Conservation (phyloP, 1,139 yeast species). For the Zygosaccharomyces sapae region DNA sequence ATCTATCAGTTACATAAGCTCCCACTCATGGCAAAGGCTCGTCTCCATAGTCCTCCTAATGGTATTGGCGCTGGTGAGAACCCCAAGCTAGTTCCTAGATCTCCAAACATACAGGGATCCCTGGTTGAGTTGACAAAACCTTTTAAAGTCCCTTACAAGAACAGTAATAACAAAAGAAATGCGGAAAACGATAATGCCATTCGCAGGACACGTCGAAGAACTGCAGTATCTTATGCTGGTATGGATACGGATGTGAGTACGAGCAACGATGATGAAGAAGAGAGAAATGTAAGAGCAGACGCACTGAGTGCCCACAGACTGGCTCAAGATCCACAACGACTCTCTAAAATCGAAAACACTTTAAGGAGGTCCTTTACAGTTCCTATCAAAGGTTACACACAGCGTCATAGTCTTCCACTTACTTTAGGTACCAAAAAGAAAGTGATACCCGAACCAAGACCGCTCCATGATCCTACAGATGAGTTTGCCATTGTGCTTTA, state of each 20-base stretch:
- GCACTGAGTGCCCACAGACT: conserved; percentile 50
- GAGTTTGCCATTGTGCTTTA: conserved; percentile 92
- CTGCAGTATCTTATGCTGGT: conserved; percentile 27
- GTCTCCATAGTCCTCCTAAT: conserved; percentile 35
- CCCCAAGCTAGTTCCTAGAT: conserved; percentile 34
- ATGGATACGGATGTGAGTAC: conserved; percentile 11
- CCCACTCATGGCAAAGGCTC: conserved; percentile 4
- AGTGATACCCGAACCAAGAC: conserved; percentile 71
- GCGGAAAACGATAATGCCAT: conserved; percentile 38
- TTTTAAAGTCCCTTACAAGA: conserved; percentile 43
- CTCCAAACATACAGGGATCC: conserved; percentile 29
- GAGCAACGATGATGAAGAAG: conserved; percentile 14
- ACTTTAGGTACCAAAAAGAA: conserved; percentile 80
- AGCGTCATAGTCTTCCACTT: conserved; percentile 49
- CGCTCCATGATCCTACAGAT: conserved; percentile 87
- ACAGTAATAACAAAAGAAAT: not conserved
- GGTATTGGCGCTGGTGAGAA: conserved; percentile 38
- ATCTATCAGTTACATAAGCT: not conserved
- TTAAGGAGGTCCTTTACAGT: conserved; percentile 45
- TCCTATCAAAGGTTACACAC: conserved; percentile 45
- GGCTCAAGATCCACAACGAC: conserved; percentile 32
- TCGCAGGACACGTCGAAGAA: conserved; percentile 39
- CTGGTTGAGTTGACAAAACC: conserved; percentile 41
- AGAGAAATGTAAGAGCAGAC: conserved; percentile 38
- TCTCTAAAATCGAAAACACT: conserved; percentile 39